Evolutionary conservation across 805 yeast genomes (phyloP), one percentile per base, ranked within the genome.

Genomic region (Ogataea allantospora): DNA sequence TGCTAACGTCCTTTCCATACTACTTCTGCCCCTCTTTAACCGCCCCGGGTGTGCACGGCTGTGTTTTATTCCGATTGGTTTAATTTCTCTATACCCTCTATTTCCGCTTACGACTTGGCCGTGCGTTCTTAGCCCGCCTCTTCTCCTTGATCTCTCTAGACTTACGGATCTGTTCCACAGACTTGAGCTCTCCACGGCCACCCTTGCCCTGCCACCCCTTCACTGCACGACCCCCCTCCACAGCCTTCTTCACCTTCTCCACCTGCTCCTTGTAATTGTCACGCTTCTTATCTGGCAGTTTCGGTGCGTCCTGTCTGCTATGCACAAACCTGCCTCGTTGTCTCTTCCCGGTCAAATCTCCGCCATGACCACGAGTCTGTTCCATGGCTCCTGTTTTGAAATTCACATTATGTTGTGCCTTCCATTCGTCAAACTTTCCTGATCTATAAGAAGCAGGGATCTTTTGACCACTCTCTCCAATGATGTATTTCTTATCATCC

Each of bases 371-470:
- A 19, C 64, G 56, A 25, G 56, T 55, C 27, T 55, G 57, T 47
- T 78, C 86, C 47, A 67, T 57, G 0, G 83, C 67, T 9, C 86
- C 88, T 17, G 72, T 77, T 34, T 65, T 66, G 21, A 55, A 51
- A 30, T 78, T 70, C 30, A 78, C 55, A 48, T 73, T 77, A 60
- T 88, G 76, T 25, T 79, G 77, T 47, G 79, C 73, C 58, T 84
- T 84, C 99, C 99, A 93, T 28, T 81, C 83, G 38, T 89, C 98
- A 55, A 78, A 93, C 48, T 87, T 79, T 30, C 99, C 99, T 2
- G 95, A 80, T 56, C 86, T 75, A 66, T 80, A 88, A 10, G 93
- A 74, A 1, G 99, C 98, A 6, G 98, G 96, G 33, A 93, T 78
- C 58, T 77, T 78, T 53, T 83, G 88, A 6, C 99, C 99, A 61